A percentile compares a stretch with the other conserved stretches of the same genome.
These are phyloP conservation scores for Macrolepiota fuliginosa DNA, from an alignment of 768 basidiomycete genomes.

Conservation along the genomic window DNA sequence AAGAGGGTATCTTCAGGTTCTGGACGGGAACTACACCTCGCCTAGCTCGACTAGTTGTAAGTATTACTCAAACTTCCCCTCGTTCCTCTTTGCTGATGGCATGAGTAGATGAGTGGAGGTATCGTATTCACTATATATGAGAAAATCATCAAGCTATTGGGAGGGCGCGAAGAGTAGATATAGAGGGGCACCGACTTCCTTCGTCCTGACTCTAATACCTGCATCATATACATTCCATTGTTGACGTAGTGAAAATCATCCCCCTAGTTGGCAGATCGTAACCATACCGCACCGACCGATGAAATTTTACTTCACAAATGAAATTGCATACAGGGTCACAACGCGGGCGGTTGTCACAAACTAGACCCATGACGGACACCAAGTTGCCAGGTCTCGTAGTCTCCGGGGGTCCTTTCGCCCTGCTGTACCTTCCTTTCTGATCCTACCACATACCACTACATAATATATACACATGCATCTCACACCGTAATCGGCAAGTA, in stretches of 20 bases:
- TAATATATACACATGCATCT: no score
- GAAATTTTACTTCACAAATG: background rate
- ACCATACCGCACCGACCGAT: no score
- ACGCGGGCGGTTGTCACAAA: no score
- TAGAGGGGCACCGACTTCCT: background rate
- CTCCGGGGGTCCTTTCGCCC: background rate
- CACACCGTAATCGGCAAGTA: no score
- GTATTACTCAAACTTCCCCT: slow-evolving; percentile 24
- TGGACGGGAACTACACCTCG: slow-evolving; percentile 97
- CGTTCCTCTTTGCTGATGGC: slow-evolving; percentile 1
- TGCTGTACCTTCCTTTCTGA: background rate
- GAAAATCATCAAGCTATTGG: slow-evolving; percentile 54
- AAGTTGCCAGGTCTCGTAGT: no score
- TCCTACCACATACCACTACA: no score
- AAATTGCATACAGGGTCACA: background rate
- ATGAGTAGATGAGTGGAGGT: slow-evolving; percentile 77
- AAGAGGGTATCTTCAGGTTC: slow-evolving; percentile 89
- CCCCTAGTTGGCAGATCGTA: no score
- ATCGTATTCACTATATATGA: slow-evolving; percentile 94
- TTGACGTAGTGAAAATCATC: background rate
- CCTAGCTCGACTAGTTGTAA: slow-evolving; percentile 77
- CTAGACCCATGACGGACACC: no score
- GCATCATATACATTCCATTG: background rate
- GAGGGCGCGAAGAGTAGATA: slow-evolving; percentile 6
- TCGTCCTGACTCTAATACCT: no score